Evolutionary conservation across 2,329 filamentous ascomycete genomes (phyloP), one percentile per base, ranked within the genome.

Genomic region (Dothidotthia symphoricarpi): DNA sequence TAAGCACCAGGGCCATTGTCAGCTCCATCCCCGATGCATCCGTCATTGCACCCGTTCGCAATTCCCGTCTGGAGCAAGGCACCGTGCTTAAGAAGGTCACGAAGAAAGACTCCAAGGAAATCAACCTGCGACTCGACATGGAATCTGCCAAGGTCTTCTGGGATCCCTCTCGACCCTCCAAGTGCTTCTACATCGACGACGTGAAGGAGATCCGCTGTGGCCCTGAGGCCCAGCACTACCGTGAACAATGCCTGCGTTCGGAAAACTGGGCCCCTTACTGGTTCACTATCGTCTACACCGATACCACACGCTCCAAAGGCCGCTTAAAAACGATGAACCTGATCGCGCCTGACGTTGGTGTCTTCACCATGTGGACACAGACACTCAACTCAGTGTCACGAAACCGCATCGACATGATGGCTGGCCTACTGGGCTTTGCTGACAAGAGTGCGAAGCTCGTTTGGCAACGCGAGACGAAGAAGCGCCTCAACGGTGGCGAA

Each of bases 151-250:
- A 89, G 66, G 86, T 98, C 16, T 85, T 78, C 16, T 97, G 91
- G 91, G 86, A 95, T 65, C 78, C 82, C 31, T 80, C 77, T 7
- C 82, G 87, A 24, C 83, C 86, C 1, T 80, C 82, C 16, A 97
- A 96, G 64, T 82, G 81, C 36, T 85, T 98, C 49, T 94, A 95
- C 65, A 87, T 98, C 47, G 93, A 98, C 58, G 89, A 97, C 63
- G 91, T 98, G 57, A 85, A 87, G 58, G 89, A 95, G 59, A 89
- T 97, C 31, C 83, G 90, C 46, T 81, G 83, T 24, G 89, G 88
- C 13, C 78, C 79, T 10, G 88, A 97, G 61, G 88, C 91, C 13
- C 82, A 86, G 40, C 91, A 95, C 62, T 95, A 95, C 63, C 85
- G 88, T 28, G 82, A 91, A 55, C 90, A 96, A 64, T 87, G 86